Evolutionary conservation across 164 flowering plant species (phyloP), one percentile per base, ranked within the genome.

Genomic region (Liriodendron chinense): DNA sequence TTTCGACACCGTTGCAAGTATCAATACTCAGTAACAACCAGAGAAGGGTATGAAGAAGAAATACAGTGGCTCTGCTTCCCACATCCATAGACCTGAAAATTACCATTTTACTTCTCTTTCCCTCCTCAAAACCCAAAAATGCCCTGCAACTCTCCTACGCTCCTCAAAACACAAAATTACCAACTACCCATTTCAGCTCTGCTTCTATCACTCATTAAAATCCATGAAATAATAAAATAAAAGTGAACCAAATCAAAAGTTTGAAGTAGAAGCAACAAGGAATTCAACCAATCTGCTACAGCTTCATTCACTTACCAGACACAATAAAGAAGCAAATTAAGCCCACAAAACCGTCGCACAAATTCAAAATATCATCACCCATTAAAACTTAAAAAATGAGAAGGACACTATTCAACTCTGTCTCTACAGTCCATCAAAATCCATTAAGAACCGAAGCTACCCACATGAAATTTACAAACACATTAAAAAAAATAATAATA

Each of bases 1-100:
- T 72, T 47, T 62, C 79, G 65, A 65, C 69, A 56, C 83, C 84
- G 78, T 76, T 70, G 83, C 82, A 68, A 22, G 79, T 6, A 57
- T 68, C 25, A 72, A 53, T 68, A 75, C 72, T 71, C 48, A 83
- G n/a, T 48, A 82, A 68, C 50, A 84, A 26, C 77, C 80, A 12
- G 75, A 13, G 48, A 71, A 78, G 28, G 47, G 65, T 34, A 14
- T 71, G 62, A 47, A 75, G 7, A 64, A 82, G 26, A 71, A 68
- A 72, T 18, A 50, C 12, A 34, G 69, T 65, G 68, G 50, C 65
- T 69, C 81, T 64, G 26, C 66, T 25, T 50, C 43, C 72, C 28
- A 77, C 34, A 28, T 43, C 61, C 82, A 72, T 25, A 8, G 26
- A 20, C 14, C 2, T 63, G 65, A 63, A 7, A 63, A 20, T 2